Conservation (phyloP, 306 rosid genomes). For the Inga oerstediana region DNA sequence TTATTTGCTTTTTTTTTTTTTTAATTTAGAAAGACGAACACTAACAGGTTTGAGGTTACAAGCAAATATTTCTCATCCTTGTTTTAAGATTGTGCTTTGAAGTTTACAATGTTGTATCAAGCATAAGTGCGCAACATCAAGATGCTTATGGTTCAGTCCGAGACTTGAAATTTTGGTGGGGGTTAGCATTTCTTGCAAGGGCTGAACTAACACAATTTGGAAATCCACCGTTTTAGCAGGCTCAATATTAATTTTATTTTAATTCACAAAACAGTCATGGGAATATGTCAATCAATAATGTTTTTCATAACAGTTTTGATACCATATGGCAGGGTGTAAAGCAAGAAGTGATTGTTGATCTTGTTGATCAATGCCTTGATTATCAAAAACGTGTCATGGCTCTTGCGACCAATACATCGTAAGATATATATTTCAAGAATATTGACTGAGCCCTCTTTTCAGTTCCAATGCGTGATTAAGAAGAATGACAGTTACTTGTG, state of each 20-base stretch:
- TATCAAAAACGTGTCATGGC: constrained; percentile 89
- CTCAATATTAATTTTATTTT: not conserved
- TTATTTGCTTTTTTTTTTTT: not conserved
- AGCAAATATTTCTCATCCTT: not conserved
- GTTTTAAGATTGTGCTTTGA: not conserved
- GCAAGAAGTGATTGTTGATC: constrained; percentile 90
- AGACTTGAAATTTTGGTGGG: not conserved
- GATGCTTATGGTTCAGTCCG: no score
- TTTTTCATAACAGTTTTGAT: constrained; percentile 27
- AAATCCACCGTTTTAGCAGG: constrained; percentile 11
- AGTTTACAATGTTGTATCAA: not conserved
- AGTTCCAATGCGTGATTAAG: constrained; percentile 16
- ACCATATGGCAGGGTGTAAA: constrained; percentile 72
- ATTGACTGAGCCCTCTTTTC: not conserved
- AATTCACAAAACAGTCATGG: not conserved
- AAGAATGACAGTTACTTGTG: constrained; percentile 39
- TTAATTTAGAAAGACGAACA: not conserved
- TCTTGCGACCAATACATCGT: constrained; percentile 82
- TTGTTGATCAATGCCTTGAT: constrained; percentile 93
- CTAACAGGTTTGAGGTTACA: no score
- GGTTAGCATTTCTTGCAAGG: not conserved
- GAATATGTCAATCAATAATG: constrained; percentile 25
- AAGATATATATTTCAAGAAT: constrained; percentile 32
- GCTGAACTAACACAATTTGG: constrained; percentile 13
- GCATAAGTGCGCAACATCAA: not conserved